These are phyloP conservation scores for Umbelopsis isabellina DNA, from an alignment of 192 early-diverging fungal genomes.

Conservation along the genomic window DNA sequence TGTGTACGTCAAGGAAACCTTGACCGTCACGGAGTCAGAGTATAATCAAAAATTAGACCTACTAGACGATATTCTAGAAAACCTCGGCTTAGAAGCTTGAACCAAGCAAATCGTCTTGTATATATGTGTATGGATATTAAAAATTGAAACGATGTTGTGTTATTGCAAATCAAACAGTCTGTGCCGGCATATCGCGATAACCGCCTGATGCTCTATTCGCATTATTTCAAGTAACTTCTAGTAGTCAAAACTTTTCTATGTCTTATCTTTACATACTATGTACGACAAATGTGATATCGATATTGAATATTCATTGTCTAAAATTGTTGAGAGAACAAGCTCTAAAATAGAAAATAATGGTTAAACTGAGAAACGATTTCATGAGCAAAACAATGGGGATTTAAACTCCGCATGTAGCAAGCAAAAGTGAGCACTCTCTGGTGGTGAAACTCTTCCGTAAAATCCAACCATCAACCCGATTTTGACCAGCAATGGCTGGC, in stretches of 20 bases:
- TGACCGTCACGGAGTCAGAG: constrained; percentile 35
- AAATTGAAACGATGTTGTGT: not conserved
- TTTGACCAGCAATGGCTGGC: constrained; percentile 18
- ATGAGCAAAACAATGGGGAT: too few relatives aligned
- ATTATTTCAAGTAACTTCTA: too few relatives aligned
- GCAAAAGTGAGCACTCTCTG: not conserved
- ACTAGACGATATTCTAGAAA: constrained; percentile 48
- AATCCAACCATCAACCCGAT: constrained; percentile 7
- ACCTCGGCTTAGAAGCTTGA: constrained; percentile 45
- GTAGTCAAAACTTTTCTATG: too few relatives aligned
- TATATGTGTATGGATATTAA: not conserved
- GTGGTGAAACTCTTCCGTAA: not conserved
- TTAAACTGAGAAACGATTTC: too few relatives aligned
- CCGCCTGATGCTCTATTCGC: too few relatives aligned
- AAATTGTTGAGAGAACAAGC: too few relatives aligned
- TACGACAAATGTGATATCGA: too few relatives aligned
- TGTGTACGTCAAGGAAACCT: constrained; percentile 36
- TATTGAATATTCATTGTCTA: too few relatives aligned
- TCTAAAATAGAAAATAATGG: too few relatives aligned
- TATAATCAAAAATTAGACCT: constrained; percentile 41
- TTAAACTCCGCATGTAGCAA: not conserved
- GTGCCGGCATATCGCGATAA: too few relatives aligned
- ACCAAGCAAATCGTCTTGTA: not conserved
- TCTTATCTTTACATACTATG: too few relatives aligned
- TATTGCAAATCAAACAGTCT: too few relatives aligned